Conservation (phyloP, 106 monocot species). For the Amphibolis antarctica region DNA sequence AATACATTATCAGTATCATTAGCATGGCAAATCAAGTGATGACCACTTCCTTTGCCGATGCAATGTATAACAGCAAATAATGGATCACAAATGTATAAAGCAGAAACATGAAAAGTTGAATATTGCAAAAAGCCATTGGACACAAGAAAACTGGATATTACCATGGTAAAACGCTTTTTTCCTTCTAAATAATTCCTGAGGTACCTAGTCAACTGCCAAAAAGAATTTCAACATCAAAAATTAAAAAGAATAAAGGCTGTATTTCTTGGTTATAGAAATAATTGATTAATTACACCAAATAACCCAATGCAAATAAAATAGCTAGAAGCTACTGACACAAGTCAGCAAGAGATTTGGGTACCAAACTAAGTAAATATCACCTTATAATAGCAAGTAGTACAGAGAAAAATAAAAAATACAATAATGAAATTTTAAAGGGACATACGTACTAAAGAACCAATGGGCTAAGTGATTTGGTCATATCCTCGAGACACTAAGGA, state of each 20-base stretch:
- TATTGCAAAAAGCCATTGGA: not conserved
- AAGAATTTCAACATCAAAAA: not conserved
- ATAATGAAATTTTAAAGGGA: not conserved
- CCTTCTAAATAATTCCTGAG: slow-evolving; percentile 25
- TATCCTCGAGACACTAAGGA: too few species aligned
- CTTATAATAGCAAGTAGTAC: not conserved
- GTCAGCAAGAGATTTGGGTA: not conserved
- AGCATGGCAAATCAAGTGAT: too few species aligned
- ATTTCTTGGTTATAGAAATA: not conserved
- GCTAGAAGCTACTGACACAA: not conserved
- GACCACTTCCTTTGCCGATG: too few species aligned
- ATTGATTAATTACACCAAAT: not conserved
- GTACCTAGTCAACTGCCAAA: slow-evolving; percentile 65
- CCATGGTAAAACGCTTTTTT: slow-evolving; percentile 11
- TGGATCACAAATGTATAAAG: not conserved
- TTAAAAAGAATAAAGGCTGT: not conserved
- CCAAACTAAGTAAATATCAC: not conserved
- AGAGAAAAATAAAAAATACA: not conserved
- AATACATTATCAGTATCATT: too few species aligned
- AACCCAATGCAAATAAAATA: not conserved
- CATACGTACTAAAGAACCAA: slow-evolving; percentile 49
- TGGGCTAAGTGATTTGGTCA: too few species aligned
- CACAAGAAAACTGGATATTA: not conserved
- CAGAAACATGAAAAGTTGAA: not conserved
- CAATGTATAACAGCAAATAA: too few species aligned